These are phyloP conservation scores for Claviceps humidiphila DNA, from an alignment of 2,329 filamentous ascomycete genomes.

Conservation along the genomic window DNA sequence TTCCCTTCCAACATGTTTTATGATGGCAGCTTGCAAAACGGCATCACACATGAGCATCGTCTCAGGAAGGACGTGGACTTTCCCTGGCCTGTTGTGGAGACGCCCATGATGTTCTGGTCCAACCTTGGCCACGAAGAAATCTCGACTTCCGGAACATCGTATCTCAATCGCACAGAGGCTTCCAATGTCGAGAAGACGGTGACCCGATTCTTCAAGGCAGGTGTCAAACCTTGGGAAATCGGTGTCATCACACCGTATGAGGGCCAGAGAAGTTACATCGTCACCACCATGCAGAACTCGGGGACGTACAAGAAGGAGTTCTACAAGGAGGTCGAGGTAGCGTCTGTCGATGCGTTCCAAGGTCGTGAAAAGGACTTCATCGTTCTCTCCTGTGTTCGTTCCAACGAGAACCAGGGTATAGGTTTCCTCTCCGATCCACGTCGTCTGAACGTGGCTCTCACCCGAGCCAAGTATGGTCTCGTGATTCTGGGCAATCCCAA, in stretches of 20 bases:
- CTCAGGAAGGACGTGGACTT: constrained; percentile 92
- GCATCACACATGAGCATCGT: constrained; percentile 79
- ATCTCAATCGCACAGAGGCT: constrained; percentile 93
- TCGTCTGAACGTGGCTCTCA: constrained; percentile 92
- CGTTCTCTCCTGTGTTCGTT: constrained; percentile 91
- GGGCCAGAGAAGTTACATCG: constrained; percentile 94
- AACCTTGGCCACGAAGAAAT: constrained; percentile 97
- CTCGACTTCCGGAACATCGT: constrained; percentile 91
- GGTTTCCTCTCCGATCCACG: constrained; percentile 96
- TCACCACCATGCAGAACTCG: constrained; percentile 97
- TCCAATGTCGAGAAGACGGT: constrained; percentile 98
- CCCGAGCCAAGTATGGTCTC: constrained; percentile 89
- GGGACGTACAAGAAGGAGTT: constrained; percentile 96
- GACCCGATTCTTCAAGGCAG: constrained; percentile 96
- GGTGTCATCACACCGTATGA: constrained; percentile 98
- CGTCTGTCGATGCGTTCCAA: constrained; percentile 96
- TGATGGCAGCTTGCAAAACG: constrained; percentile 91
- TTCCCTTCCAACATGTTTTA: constrained; percentile 99
- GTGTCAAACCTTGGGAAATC: constrained; percentile 85
- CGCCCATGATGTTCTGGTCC: constrained; percentile 99
- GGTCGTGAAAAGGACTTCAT: constrained; percentile 99
- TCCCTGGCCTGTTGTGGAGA: constrained; percentile 87
- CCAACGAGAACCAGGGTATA: constrained; percentile 97
- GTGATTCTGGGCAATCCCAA: constrained; percentile 97
- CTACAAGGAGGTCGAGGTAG: constrained; percentile 98